These are phyloP conservation scores for Taiozyma sp. DNA, from an alignment of 1,139 yeast genomes.

Conservation along the genomic window DNA sequence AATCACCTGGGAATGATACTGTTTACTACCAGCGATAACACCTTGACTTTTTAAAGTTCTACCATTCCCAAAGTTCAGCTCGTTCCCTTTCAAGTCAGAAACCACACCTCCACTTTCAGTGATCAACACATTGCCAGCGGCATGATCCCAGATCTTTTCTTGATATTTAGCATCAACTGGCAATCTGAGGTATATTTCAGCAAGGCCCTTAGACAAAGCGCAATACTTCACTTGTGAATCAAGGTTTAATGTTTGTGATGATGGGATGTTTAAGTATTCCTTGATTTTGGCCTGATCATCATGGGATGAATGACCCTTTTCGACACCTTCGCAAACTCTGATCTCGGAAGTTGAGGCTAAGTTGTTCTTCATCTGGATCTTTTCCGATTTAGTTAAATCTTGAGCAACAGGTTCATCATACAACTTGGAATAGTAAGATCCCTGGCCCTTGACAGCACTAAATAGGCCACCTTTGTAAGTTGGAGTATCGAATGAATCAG, in stretches of 20 bases:
- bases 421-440: slow-evolving; percentile 59
- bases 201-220: slow-evolving; percentile 84
- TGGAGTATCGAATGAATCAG: slow-evolving; percentile 39
- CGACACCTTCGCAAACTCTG: slow-evolving; percentile 93
- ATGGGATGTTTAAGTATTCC: slow-evolving; percentile 50
- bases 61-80: slow-evolving; percentile 82
- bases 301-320: slow-evolving; percentile 91
- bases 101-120: slow-evolving; percentile 91
- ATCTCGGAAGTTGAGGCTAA: slow-evolving; percentile 28
- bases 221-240: slow-evolving; percentile 98
- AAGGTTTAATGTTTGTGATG: slow-evolving; percentile 55
- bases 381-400: slow-evolving; percentile 36
- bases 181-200: slow-evolving; percentile 84
- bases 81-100: slow-evolving; percentile 72
- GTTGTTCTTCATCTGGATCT: slow-evolving; percentile 40
- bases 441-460: slow-evolving; percentile 70
- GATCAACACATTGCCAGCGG: slow-evolving; percentile 86
- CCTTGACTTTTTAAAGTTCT: slow-evolving; percentile 81
- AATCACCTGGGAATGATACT: slow-evolving; percentile 59
- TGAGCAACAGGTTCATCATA: slow-evolving; percentile 25
- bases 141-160: slow-evolving; percentile 99
- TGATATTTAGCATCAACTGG: slow-evolving; percentile 74
- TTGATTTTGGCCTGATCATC: slow-evolving; percentile 82
- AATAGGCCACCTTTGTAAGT: slow-evolving; percentile 35
- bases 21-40: slow-evolving; percentile 79